phyloP scores from a whole-genome alignment of 345 rosid species.

The Populus davidiana region DNA sequence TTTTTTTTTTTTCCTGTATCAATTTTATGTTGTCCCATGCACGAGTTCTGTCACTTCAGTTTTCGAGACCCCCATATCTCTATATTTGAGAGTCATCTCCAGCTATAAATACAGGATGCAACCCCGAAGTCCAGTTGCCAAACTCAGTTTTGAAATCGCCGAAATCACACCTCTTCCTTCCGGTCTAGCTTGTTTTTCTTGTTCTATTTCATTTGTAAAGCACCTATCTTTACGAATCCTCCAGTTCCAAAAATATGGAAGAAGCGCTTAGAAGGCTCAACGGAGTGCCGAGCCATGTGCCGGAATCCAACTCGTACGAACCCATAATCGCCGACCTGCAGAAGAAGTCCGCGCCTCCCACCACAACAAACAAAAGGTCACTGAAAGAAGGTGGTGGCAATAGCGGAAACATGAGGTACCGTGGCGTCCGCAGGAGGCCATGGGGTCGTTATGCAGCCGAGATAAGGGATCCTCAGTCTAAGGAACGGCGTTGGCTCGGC shows the following conservation, averaged over 20 bases:
- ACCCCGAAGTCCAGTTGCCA: constrained; percentile 14
- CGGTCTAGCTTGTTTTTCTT: neutral
- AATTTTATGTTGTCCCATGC: constrained; percentile 3
- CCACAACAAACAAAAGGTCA: constrained; percentile 34
- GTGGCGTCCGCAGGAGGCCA: constrained; percentile 90
- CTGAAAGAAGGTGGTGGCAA: constrained; percentile 29
- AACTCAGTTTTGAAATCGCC: neutral
- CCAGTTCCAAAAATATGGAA: constrained; percentile 36
- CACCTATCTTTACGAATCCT: neutral
- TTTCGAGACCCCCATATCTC: neutral
- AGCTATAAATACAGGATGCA: constrained; percentile 19
- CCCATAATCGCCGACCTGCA: constrained; percentile 15
- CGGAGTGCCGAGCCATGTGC: constrained; percentile 21
- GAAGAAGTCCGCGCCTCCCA: constrained; percentile 15
- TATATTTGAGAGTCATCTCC: neutral
- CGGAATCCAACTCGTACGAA: constrained; percentile 14
- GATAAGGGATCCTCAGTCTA: constrained; percentile 85
- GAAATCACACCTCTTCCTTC: neutral
- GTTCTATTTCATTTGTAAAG: neutral
- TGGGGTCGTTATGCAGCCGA: constrained; percentile 99
- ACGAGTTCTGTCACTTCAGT: neutral
- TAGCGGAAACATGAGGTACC: constrained; percentile 59
- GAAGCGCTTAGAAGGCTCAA: constrained; percentile 54
- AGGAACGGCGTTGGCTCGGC: constrained; percentile 94
- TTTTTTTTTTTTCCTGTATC: too few relatives aligned